Evolutionary conservation across 768 basidiomycete genomes (phyloP).

Genomic region (Lenzites betulinus): DNA sequence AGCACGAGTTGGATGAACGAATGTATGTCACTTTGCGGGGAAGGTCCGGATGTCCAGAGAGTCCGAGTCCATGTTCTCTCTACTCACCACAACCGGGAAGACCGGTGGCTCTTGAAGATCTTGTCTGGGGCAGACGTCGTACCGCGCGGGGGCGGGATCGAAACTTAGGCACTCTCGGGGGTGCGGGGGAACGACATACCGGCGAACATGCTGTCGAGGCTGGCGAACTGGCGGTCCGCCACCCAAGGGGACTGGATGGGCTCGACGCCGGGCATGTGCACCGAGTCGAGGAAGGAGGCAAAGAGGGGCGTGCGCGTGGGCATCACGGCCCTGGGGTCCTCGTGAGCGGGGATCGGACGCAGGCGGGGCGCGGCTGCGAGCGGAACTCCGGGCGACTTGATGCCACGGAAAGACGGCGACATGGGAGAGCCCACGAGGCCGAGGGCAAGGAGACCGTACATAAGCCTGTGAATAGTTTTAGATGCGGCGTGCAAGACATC

Average conservation of each 20-base stretch:
- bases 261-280: constrained; percentile 25
- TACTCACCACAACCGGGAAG: constrained; percentile 5
- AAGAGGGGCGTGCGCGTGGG: constrained; percentile 25
- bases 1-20: constrained; percentile 14
- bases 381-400: constrained; percentile 13
- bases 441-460: constrained; percentile 25
- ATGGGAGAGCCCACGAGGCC: constrained; percentile 23
- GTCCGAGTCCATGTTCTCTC: constrained; percentile 17
- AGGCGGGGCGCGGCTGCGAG: constrained; percentile 10
- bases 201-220: constrained; percentile 21
- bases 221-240: constrained; percentile 20
- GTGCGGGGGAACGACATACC: constrained; percentile 24
- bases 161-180: constrained; percentile 15
- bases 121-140: not conserved
- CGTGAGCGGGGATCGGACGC: constrained; percentile 17
- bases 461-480: constrained; percentile 8
- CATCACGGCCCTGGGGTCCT: constrained; percentile 22
- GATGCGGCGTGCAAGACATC: not conserved
- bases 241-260: constrained; percentile 26
- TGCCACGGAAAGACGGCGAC: constrained; percentile 16
- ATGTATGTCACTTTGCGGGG: constrained; percentile 21
- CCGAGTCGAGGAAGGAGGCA: constrained; percentile 25
- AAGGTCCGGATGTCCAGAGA: constrained; percentile 20
- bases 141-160: too few species aligned
- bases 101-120: not conserved